Conservation (phyloP, 257 asterid genomes). For the Verbascum thapsus region DNA sequence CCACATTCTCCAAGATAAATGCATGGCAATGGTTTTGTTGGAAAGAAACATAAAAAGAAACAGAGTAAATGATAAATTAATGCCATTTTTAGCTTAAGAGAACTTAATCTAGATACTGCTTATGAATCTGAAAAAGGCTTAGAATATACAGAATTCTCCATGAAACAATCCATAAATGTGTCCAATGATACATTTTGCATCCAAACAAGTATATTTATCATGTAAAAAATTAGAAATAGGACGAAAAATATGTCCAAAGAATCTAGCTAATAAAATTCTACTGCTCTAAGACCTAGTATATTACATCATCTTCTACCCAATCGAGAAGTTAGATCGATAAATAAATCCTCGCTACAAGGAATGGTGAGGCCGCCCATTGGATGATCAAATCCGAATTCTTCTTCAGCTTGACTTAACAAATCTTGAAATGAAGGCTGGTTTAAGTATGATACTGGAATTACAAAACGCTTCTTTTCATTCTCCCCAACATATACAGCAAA, state of each 20-base stretch:
- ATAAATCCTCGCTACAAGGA: too few relatives aligned
- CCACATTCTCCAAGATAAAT: too few relatives aligned
- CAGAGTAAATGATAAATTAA: too few relatives aligned
- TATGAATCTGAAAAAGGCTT: too few relatives aligned
- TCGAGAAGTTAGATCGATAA: not conserved
- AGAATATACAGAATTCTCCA: too few relatives aligned
- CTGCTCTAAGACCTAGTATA: not conserved
- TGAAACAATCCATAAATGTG: not conserved
- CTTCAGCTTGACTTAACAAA: slow-evolving; percentile 19
- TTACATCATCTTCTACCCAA: slow-evolving; percentile 2
- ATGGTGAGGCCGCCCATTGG: slow-evolving; percentile 2
- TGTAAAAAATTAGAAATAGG: too few relatives aligned
- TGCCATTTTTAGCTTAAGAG: not conserved
- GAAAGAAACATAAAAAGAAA: too few relatives aligned
- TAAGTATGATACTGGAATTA: slow-evolving; percentile 30
- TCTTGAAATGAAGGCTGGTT: slow-evolving; percentile 33
- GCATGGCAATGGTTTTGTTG: too few relatives aligned
- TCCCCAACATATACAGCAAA: slow-evolving; percentile 25
- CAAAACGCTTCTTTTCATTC: not conserved
- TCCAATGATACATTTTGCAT: not conserved
- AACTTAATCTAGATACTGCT: not conserved
- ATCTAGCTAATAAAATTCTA: not conserved
- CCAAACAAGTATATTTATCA: not conserved
- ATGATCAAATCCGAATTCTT: slow-evolving; percentile 23
- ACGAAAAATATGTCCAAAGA: too few relatives aligned